phyloP scores from a whole-genome alignment of 345 rosid species.

The Arabidopsis thaliana region TAIR10.1 NC_003071.7:14083001-14083500 shows the following conservation, averaged over 20 bases:
- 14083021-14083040: neutral
- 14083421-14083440: neutral
- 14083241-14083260: neutral
- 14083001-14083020: neutral
- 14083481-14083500: neutral
- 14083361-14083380: too few relatives aligned
- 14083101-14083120: too few relatives aligned
- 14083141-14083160: too few relatives aligned
- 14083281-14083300: neutral
- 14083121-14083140: too few relatives aligned
- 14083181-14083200: neutral
- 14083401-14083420: too few relatives aligned
- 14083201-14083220: neutral
- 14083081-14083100: too few relatives aligned
- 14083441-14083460: neutral
- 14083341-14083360: too few relatives aligned
- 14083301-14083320: neutral
- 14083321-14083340: neutral
- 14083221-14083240: neutral
- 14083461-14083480: too few relatives aligned
- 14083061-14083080: too few relatives aligned
- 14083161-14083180: neutral
- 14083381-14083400: too few relatives aligned
- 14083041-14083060: too few relatives aligned
- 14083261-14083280: neutral